These are phyloP conservation scores for Alloascoidea africana DNA, from an alignment of 805 yeast species.

Conservation along the genomic window DNA sequence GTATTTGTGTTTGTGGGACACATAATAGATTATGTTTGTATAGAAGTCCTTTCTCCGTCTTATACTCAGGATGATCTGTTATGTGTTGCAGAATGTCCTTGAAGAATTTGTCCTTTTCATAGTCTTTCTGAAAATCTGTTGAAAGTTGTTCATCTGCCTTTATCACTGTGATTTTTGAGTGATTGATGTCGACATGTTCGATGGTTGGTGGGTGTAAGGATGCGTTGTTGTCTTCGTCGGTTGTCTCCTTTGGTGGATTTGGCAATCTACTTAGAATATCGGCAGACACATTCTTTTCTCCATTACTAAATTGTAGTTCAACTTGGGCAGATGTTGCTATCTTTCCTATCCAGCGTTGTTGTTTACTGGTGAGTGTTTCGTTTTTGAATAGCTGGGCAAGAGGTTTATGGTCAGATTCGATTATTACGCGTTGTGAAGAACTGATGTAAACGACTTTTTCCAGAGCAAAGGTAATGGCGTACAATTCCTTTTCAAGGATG, in stretches of 20 bases:
- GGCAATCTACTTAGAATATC: background rate
- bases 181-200: too few species aligned
- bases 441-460: background rate
- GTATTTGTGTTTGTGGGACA: background rate
- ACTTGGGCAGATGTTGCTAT: background rate
- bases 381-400: background rate
- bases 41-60: background rate
- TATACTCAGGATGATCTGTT: background rate
- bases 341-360: background rate
- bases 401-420: slow-evolving; percentile 1
- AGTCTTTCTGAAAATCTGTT: background rate
- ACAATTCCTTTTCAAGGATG: background rate
- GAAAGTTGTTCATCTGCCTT: too few species aligned
- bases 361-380: background rate
- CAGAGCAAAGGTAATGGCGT: slow-evolving; percentile 1
- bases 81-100: too few species aligned
- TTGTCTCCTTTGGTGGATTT: too few species aligned
- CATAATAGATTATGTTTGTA: background rate
- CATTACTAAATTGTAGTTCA: background rate
- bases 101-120: background rate
- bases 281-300: background rate
- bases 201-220: too few species aligned
- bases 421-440: background rate
- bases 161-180: background rate
- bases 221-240: too few species aligned